Conservation (phyloP, 768 basidiomycete species). For the Gloeostereum incarnatum region DNA sequence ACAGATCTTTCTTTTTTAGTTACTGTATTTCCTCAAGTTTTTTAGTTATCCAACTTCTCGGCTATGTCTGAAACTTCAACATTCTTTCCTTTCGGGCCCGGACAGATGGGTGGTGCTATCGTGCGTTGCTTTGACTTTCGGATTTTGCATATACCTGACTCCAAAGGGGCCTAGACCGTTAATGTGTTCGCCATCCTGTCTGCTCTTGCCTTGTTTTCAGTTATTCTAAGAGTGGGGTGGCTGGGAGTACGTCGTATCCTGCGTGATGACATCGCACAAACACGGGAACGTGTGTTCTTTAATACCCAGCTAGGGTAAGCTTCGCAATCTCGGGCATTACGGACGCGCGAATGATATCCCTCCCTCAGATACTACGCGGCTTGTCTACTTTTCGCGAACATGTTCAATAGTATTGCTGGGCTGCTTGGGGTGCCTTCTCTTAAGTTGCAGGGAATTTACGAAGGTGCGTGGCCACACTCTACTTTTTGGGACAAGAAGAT, state of each 20-base stretch:
- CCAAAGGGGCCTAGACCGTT: neutral
- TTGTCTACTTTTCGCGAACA: constrained; percentile 52
- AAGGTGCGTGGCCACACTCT: constrained; percentile 26
- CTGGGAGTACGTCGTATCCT: constrained; percentile 28
- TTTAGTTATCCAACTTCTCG: constrained; percentile 28
- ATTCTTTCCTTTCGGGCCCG: constrained; percentile 20
- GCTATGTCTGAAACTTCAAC: constrained; percentile 4
- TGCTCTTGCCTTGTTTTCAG: constrained; percentile 38
- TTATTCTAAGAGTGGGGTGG: constrained; percentile 38
- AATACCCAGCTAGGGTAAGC: constrained; percentile 64
- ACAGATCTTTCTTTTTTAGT: too few species aligned
- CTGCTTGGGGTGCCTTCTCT: constrained; percentile 47
- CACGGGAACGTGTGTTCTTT: constrained; percentile 53
- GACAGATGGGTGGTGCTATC: constrained; percentile 25
- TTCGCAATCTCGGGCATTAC: too few species aligned
- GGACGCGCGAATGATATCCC: too few species aligned
- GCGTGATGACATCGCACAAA: constrained; percentile 13
- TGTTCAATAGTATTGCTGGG: constrained; percentile 42
- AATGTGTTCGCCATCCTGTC: constrained; percentile 43
- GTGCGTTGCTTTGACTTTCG: constrained; percentile 19
- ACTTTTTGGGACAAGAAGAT: neutral
- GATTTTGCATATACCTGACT: constrained; percentile 10
- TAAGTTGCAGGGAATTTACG: constrained; percentile 28
- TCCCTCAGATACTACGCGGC: constrained; percentile 59
- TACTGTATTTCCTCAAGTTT: neutral